Percentiles rank a stretch among this genome's conserved stretches.
phyloP scores from a whole-genome alignment of 2,329 filamentous ascomycete species.

The Nemania sp. region DNA sequence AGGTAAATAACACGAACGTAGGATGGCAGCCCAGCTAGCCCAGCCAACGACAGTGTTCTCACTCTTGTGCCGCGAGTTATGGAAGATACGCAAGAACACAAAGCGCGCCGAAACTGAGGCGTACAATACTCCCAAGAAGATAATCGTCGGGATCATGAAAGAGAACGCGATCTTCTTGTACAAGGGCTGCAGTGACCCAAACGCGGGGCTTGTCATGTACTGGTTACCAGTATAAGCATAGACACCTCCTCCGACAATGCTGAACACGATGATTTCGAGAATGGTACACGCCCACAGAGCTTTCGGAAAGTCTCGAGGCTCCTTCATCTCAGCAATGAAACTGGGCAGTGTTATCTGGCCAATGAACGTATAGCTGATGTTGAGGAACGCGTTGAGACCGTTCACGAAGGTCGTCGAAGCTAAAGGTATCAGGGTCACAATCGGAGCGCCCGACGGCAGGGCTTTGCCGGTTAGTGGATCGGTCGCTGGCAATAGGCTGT shows the following conservation, averaged over 20 bases:
- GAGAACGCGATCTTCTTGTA: constrained; percentile 90
- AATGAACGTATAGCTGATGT: constrained; percentile 96
- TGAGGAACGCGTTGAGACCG: constrained; percentile 86
- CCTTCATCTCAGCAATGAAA: constrained; percentile 93
- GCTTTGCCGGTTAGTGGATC: constrained; percentile 26
- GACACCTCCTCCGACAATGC: constrained; percentile 76
- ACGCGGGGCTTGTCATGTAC: constrained; percentile 86
- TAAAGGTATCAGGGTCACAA: constrained; percentile 69
- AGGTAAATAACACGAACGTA: constrained; percentile 50
- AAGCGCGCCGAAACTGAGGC: constrained; percentile 89
- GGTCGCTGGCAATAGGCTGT: constrained; percentile 49
- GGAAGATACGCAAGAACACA: constrained; percentile 87
- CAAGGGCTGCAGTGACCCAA: constrained; percentile 76
- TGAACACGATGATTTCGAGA: constrained; percentile 83
- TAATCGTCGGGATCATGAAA: constrained; percentile 93
- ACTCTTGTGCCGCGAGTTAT: constrained; percentile 75
- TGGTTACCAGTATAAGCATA: constrained; percentile 89
- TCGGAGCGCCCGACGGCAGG: constrained; percentile 59
- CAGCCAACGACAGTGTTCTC: constrained; percentile 83
- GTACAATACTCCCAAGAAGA: constrained; percentile 89
- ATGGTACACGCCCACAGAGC: constrained; percentile 90
- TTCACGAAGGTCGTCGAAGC: constrained; percentile 76
- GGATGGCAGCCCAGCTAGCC: constrained; percentile 74
- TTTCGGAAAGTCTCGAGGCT: constrained; percentile 84
- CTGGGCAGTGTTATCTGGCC: constrained; percentile 92